phyloP scores from a whole-genome alignment of 1,284 basidiomycete genomes.

The Athelia sp. region DNA sequence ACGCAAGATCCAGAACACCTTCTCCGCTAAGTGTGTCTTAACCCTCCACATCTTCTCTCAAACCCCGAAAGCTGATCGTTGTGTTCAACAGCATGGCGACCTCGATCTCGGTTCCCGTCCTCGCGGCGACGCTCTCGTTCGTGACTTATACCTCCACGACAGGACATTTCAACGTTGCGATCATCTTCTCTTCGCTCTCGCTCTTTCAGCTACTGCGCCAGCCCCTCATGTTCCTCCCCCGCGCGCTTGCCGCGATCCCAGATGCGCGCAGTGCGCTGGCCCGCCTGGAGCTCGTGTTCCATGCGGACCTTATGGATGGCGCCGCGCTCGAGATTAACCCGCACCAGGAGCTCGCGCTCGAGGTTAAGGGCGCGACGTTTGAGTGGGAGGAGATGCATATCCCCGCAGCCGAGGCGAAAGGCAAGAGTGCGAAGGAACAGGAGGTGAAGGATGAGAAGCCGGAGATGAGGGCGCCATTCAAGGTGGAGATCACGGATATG shows the following conservation, averaged over 20 bases:
- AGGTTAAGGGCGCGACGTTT: conserved; percentile 53
- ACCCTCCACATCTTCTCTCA: background rate
- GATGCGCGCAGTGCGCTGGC: conserved; percentile 61
- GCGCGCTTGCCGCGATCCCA: conserved; percentile 56
- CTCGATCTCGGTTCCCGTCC: conserved; percentile 53
- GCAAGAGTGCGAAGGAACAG: conserved; percentile 13
- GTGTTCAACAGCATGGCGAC: conserved; percentile 38
- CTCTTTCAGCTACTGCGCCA: conserved; percentile 66
- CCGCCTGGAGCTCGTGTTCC: conserved; percentile 52
- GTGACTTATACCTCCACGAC: conserved; percentile 62
- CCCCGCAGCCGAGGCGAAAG: conserved; percentile 8
- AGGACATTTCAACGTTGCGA: conserved; percentile 51
- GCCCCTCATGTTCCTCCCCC: conserved; percentile 67
- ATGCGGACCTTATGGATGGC: conserved; percentile 48
- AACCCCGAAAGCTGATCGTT: conserved; percentile 1
- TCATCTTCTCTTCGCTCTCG: conserved; percentile 68
- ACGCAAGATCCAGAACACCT: conserved; percentile 53
- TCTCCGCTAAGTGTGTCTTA: conserved; percentile 51
- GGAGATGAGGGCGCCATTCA: conserved; percentile 33
- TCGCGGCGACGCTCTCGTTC: conserved; percentile 75
- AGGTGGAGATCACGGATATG: conserved; percentile 48
- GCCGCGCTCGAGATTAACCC: conserved; percentile 39
- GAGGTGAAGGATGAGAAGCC: conserved; percentile 15
- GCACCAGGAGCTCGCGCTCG: conserved; percentile 43
- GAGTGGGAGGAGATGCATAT: conserved; percentile 46